Base-by-base conservation (phyloP, 2,329 filamentous ascomycete species). In the Diatrype stigma region DNA sequence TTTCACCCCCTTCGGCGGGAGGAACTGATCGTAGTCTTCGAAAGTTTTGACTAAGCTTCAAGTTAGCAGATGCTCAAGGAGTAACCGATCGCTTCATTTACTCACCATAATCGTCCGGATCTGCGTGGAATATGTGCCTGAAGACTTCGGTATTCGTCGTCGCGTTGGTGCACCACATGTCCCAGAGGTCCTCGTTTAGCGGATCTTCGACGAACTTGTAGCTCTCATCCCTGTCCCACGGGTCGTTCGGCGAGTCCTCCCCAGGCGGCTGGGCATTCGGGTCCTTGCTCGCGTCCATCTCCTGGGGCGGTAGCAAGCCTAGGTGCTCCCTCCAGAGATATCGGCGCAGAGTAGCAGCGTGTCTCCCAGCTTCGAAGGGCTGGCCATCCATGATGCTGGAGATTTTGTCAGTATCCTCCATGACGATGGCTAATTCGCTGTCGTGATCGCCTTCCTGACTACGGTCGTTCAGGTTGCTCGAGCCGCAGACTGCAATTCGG, bases 251-350 rank as follows among this genome's bases (percentile, higher is more conserved):
- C 14, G 82, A 80, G 55, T 84, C 74, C 1, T 85, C 74, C 50
- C 79, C 76, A 0, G 89, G 89, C 0, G 89, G 89, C 61, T 85
- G 83, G 0, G 89, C 87, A 60, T 92, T 92, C 30, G 81, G 76
- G 56, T 93, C 87, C 4, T 84, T 70, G 5, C 70, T 73, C 2
- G 81, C 87, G 59, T 90, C 81, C 52, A 86, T 76, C 17, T 85
- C 75, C 65, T 96, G 90, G 0, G 88, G 80, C 3, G 80, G 84
- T 2, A 96, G 70, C 3, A 96, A 76, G 1, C 93, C 93, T 12
- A 96, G 74, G 67, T 97, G 93, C 70, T 96, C 93, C 42, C 91
- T 85, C 89, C 90, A 96, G 6, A 96, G 79, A 60, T 89, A 89
- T 17, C 89, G 81, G 44, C 92, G 81, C 3, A 96, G 77, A 0